phyloP scores from a whole-genome alignment of 148 eudicot genomes.

The Chenopodium suecicum region DNA sequence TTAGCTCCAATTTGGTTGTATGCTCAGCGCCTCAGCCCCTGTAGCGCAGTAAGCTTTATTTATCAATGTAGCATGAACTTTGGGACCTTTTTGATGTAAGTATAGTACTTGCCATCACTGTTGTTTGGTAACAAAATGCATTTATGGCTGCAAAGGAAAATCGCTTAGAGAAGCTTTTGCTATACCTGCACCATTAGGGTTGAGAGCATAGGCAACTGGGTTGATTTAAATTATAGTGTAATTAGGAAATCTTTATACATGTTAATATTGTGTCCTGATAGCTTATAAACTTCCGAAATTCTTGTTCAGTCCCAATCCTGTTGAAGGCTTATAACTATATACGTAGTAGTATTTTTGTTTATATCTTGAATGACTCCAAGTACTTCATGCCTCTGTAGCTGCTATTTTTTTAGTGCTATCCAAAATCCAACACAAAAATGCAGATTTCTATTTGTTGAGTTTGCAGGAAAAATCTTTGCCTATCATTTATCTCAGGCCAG shows the following conservation, averaged over 20 bases:
- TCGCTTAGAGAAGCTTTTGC: not conserved
- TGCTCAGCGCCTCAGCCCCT: not conserved
- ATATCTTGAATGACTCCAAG: too few species aligned
- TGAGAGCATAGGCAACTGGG: not conserved
- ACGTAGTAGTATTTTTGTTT: not conserved
- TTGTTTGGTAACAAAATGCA: not conserved
- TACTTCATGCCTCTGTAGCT: too few species aligned
- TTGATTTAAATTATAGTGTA: not conserved
- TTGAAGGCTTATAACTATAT: not conserved
- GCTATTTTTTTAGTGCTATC: not conserved
- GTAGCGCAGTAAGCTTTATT: not conserved
- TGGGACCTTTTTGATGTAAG: not conserved
- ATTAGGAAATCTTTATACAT: not conserved
- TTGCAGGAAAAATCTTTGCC: not conserved
- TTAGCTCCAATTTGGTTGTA: not conserved
- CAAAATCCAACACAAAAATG: not conserved
- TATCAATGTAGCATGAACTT: not conserved
- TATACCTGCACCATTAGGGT: not conserved
- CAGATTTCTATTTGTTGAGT: not conserved
- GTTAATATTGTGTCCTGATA: not conserved
- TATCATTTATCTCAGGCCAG: not conserved
- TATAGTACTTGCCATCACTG: not conserved
- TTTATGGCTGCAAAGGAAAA: not conserved
- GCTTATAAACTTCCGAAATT: not conserved
- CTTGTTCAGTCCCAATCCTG: not conserved